phyloP scores from a whole-genome alignment of 2,329 filamentous ascomycete genomes.

The Ophioceras dolichostomum region DNA sequence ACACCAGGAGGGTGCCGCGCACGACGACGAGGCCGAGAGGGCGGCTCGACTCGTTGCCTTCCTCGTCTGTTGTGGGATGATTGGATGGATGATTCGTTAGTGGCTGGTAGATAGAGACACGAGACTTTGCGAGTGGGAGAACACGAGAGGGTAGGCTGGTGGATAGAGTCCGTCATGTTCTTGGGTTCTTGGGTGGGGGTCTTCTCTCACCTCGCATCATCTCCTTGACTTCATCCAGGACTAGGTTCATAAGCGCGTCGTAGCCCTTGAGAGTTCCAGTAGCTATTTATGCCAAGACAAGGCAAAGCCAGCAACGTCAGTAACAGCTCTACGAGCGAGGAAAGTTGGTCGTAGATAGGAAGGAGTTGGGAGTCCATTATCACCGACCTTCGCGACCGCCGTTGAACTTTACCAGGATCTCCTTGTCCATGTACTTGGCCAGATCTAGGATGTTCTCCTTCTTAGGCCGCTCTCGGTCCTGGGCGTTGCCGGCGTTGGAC shows the following conservation, averaged over 20 bases:
- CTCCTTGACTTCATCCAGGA: constrained; percentile 89
- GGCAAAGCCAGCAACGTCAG: not conserved
- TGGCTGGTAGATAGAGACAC: no score
- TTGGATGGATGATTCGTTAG: no score
- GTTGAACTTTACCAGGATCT: constrained; percentile 91
- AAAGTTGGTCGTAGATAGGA: not conserved
- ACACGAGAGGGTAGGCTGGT: not conserved
- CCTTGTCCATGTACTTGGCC: constrained; percentile 93
- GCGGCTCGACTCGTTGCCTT: constrained; percentile 75
- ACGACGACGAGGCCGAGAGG: constrained; percentile 80
- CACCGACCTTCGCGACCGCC: constrained; percentile 74
- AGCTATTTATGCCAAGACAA: constrained; percentile 28
- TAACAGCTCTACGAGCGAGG: not conserved
- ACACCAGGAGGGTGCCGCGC: constrained; percentile 80
- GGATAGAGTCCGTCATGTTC: no score
- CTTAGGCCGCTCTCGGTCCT: constrained; percentile 62
- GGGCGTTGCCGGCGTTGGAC: constrained; percentile 9
- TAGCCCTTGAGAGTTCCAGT: constrained; percentile 86
- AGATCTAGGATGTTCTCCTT: constrained; percentile 98
- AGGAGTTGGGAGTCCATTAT: not conserved
- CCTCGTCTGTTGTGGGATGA: constrained; percentile 80
- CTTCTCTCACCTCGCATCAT: constrained; percentile 60
- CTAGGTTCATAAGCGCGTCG: constrained; percentile 95
- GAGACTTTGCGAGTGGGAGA: not conserved
- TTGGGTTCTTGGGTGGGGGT: not conserved